Conservation (phyloP, 495 filamentous ascomycete species). For the Cercophora newfieldiana region DNA sequence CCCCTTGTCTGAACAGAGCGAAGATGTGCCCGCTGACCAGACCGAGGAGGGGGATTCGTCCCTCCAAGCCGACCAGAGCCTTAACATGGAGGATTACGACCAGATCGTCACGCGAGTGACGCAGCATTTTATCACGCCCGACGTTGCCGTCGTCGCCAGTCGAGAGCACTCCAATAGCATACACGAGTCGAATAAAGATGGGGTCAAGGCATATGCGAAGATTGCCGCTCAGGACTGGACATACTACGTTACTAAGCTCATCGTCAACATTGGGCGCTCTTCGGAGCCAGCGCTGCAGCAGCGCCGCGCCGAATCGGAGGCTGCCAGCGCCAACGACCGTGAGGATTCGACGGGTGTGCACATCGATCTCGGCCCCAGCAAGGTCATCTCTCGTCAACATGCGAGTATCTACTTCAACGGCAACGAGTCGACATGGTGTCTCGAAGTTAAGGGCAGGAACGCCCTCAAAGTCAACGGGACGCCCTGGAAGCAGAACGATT, state of each 20-base stretch:
- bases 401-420: conserved; percentile 81
- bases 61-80: conserved; percentile 48
- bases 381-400: conserved; percentile 85
- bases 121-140: conserved; percentile 61
- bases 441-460: conserved; percentile 86
- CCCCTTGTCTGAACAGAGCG: conserved; percentile 25
- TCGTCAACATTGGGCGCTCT: conserved; percentile 81
- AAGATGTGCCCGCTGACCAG: conserved; percentile 30
- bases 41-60: conserved; percentile 45
- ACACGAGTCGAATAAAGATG: conserved; percentile 68
- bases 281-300: conserved; percentile 53
- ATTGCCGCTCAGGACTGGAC: conserved; percentile 92
- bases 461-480: conserved; percentile 77
- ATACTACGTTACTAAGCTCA: conserved; percentile 80
- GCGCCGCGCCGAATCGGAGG: conserved; percentile 30
- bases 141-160: conserved; percentile 63
- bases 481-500: conserved; percentile 62
- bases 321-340: conserved; percentile 33
- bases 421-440: conserved; percentile 69
- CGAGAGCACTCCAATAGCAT: conserved; percentile 71
- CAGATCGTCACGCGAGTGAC: conserved; percentile 71
- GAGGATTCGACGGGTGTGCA: conserved; percentile 55
- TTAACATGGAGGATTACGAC: conserved; percentile 58
- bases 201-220: conserved; percentile 88
- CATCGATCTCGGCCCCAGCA: conserved; percentile 91